These are phyloP conservation scores for Ambrosia trifida DNA, from an alignment of 129 eudicot species.

Conservation along the genomic window DNA sequence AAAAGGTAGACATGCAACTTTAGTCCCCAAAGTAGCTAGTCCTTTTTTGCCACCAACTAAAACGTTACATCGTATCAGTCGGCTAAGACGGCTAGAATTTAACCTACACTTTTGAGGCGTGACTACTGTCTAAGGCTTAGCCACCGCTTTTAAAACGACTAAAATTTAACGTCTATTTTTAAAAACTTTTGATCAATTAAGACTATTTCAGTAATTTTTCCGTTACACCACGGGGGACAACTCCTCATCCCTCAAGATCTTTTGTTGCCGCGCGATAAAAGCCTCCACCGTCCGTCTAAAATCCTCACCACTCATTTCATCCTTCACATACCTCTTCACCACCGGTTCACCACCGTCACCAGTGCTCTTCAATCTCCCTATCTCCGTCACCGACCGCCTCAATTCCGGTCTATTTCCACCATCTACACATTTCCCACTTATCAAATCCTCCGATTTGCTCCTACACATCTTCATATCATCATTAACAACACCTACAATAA, in stretches of 20 bases:
- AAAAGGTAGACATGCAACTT: too few relatives aligned
- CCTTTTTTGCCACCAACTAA: too few relatives aligned
- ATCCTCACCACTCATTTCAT: conserved; percentile 70
- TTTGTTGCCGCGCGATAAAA: conserved; percentile 87
- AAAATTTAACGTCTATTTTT: neutral
- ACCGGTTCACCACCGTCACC: conserved; percentile 21
- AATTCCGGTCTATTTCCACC: conserved; percentile 26
- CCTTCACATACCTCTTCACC: conserved; percentile 25
- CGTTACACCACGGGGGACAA: conserved; percentile 47
- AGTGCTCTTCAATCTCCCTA: conserved; percentile 18
- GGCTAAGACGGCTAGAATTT: too few relatives aligned
- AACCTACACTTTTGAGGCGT: too few relatives aligned
- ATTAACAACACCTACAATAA: neutral
- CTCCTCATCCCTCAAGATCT: conserved; percentile 73
- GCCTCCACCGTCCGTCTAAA: conserved; percentile 80
- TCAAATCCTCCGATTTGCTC: conserved; percentile 53
- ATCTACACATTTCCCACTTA: conserved; percentile 11
- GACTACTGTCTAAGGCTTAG: too few relatives aligned
- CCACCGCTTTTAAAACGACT: neutral
- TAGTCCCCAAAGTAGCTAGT: too few relatives aligned
- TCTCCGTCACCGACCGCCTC: conserved; percentile 55
- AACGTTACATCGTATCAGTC: too few relatives aligned
- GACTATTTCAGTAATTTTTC: neutral
- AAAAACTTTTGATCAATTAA: neutral
- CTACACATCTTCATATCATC: conserved; percentile 29